These are phyloP conservation scores for Talaromyces marneffei DNA, from an alignment of 2,329 filamentous ascomycete species.

Conservation along the genomic window DNA sequence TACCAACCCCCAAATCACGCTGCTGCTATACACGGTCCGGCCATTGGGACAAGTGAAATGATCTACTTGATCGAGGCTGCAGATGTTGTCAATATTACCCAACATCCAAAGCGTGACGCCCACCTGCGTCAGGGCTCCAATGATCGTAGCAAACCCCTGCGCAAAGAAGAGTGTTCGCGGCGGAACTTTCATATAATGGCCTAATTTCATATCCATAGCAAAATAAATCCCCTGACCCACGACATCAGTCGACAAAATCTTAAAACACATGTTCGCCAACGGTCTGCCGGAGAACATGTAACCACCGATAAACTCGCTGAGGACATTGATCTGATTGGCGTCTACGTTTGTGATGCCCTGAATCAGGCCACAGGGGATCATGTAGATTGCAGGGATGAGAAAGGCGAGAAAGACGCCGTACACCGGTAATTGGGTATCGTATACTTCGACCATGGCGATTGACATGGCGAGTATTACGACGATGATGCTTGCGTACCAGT, in stretches of 20 bases:
- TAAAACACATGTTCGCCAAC: conserved; percentile 44
- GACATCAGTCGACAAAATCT: conserved; percentile 39
- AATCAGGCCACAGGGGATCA: conserved; percentile 42
- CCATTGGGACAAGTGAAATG: conserved; percentile 47
- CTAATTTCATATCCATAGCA: conserved; percentile 48
- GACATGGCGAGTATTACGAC: conserved; percentile 26
- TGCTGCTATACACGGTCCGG: conserved; percentile 45
- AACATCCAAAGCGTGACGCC: conserved; percentile 36
- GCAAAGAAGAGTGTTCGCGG: conserved; percentile 45
- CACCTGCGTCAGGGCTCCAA: conserved; percentile 42
- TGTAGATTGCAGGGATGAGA: conserved; percentile 38
- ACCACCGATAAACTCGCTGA: conserved; percentile 42
- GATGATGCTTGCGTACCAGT: conserved; percentile 39
- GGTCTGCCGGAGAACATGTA: conserved; percentile 42
- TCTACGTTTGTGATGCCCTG: conserved; percentile 42
- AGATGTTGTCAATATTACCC: conserved; percentile 40
- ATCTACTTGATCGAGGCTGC: conserved; percentile 36
- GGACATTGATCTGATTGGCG: conserved; percentile 41
- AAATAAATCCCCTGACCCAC: conserved; percentile 45
- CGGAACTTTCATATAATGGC: conserved; percentile 48
- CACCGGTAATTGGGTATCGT: conserved; percentile 39
- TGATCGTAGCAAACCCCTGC: conserved; percentile 45
- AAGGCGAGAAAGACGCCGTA: conserved; percentile 41
- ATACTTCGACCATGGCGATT: conserved; percentile 36
- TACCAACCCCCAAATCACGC: conserved; percentile 49